Conservation (phyloP, 345 rosid species). For the Hibiscus mutabilis region DNA sequence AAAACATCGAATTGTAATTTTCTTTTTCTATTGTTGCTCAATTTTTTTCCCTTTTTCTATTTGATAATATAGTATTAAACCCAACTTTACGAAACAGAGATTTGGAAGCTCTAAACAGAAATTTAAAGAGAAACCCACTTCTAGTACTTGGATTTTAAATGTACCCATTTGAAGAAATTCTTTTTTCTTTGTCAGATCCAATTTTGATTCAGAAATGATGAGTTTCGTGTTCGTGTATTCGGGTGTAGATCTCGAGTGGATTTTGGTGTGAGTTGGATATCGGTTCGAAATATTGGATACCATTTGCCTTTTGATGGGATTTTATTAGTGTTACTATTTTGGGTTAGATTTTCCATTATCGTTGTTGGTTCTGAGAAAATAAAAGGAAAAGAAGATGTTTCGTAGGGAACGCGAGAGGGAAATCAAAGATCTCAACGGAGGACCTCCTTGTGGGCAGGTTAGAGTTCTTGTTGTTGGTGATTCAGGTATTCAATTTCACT, state of each 20-base stretch:
- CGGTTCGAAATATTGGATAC: slow-evolving; percentile 10
- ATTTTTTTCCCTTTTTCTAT: too few relatives aligned
- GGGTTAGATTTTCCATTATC: not conserved
- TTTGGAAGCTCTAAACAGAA: not conserved
- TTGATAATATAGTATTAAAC: not conserved
- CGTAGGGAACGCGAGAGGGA: slow-evolving; percentile 96
- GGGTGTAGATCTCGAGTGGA: slow-evolving; percentile 25
- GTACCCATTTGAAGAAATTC: not conserved
- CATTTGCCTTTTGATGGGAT: slow-evolving; percentile 26
- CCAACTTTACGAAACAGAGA: not conserved
- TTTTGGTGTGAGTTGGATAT: slow-evolving; percentile 18
- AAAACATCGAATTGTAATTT: not conserved
- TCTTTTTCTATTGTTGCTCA: too few relatives aligned
- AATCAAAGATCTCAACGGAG: slow-evolving; percentile 59
- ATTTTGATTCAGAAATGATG: slow-evolving; percentile 7
- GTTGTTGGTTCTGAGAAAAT: slow-evolving; percentile 6
- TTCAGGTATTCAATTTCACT: slow-evolving; percentile 46
- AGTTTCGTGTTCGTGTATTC: slow-evolving; percentile 6
- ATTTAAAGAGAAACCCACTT: not conserved
- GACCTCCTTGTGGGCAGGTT: slow-evolving; percentile 90
- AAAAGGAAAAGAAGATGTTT: slow-evolving; percentile 42
- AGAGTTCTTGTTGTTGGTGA: slow-evolving; percentile 97
- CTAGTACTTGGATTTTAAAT: not conserved
- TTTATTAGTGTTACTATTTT: not conserved
- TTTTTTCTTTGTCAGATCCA: not conserved